Base-by-base conservation (phyloP, 345 rosid genomes). In the Jatropha curcas region DNA sequence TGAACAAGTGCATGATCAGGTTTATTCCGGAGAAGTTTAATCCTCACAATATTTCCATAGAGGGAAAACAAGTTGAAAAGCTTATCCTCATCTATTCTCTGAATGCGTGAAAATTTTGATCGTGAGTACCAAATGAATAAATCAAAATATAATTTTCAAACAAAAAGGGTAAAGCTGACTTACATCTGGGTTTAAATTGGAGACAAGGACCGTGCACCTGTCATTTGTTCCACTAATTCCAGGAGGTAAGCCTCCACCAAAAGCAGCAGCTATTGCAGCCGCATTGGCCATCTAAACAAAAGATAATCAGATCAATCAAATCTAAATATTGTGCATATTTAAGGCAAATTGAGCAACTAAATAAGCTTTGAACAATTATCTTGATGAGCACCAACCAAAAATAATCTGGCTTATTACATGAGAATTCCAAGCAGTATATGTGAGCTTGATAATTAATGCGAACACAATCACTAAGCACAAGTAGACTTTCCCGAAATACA, bases 1-100 rank as follows among this genome's bases (percentile, higher is more conserved):
- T 95, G 97, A 79, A 95, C 89, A 41, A 95, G 94, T 17, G 99
- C 99, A 79, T 95, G 99, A 76, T 95, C 99, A 12, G 98, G 97
- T 82, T 95, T 95, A 80, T 91, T 92, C 55, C 90, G 98, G 51
- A 95, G 96, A 83, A 91, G 86, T 77, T 95, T 95, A 60, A 95
- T 93, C 71, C 97, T 88, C 79, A 90, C 85, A 75, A 95, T 95
- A 82, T 95, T 95, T 67, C 99, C 99, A 65, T 95, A 95, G 45
- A 95, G 89, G 41, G 99, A 95, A 78, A 95, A 95, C 31, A 95
- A 82, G 80, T 95, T 92, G 80, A 95, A 95, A 71, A 95, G 96
- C 84, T 95, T 95, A 77, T 92, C 96, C 83, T 91, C 98, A 53
- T 93, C 96, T 82, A 91, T 74, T 71, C 81, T 82, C 99, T 95